phyloP scores from a whole-genome alignment of 164 flowering plant genomes.

The Vitis rupestris region DNA sequence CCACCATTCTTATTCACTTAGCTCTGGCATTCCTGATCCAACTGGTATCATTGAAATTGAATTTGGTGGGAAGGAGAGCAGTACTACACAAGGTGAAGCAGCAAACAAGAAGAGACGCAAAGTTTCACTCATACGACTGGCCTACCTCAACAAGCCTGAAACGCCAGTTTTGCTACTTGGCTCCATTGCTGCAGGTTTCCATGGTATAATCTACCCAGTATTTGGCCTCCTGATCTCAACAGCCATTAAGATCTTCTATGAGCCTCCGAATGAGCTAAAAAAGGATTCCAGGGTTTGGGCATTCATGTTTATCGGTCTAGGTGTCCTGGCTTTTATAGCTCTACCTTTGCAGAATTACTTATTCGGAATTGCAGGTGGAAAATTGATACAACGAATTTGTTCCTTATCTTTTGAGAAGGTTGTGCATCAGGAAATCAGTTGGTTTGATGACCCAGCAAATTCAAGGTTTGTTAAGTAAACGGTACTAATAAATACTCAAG shows the following conservation, averaged over 20 bases:
- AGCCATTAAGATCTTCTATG: conserved; percentile 49
- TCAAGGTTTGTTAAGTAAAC: conserved; percentile 41
- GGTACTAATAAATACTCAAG: not conserved
- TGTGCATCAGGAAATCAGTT: conserved; percentile 66
- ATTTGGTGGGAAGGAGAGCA: conserved; percentile 4
- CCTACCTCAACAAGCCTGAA: conserved; percentile 62
- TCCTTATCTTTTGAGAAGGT: conserved; percentile 54
- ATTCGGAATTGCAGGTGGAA: conserved; percentile 70
- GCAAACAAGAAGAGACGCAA: conserved; percentile 11
- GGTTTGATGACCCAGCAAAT: conserved; percentile 70
- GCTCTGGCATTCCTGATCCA: conserved; percentile 25
- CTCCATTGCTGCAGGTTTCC: conserved; percentile 40
- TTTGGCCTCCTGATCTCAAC: conserved; percentile 54
- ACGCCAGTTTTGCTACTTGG: conserved; percentile 47
- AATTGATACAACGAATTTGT: conserved; percentile 54
- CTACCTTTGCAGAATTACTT: conserved; percentile 47
- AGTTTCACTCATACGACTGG: conserved; percentile 46
- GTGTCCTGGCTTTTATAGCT: conserved; percentile 20
- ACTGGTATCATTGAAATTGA: conserved; percentile 18
- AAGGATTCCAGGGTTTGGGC: conserved; percentile 58
- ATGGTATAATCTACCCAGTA: conserved; percentile 53
- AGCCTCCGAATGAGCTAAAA: conserved; percentile 34
- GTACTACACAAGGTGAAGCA: not conserved
- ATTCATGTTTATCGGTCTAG: conserved; percentile 36
- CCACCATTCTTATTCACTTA: conserved; percentile 24